phyloP scores from a whole-genome alignment of 257 asterid species.

The Striga asiatica region DNA sequence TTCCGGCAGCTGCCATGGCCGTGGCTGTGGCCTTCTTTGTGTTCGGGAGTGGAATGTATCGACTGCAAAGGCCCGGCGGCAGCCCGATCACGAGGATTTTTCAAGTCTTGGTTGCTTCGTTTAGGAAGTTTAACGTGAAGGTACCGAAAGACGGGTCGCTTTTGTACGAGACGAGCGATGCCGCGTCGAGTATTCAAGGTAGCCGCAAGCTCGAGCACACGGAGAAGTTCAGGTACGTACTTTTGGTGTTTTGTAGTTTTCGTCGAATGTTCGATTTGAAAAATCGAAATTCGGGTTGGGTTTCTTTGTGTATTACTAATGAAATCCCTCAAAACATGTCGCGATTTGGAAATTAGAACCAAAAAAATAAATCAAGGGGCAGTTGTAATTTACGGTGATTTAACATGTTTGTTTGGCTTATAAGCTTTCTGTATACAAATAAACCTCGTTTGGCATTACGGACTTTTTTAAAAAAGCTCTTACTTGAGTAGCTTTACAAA shows the following conservation, averaged over 20 bases:
- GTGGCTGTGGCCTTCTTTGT: slow-evolving; percentile 52
- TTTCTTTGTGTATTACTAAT: no score
- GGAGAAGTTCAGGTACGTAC: slow-evolving; percentile 44
- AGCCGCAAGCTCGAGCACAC: slow-evolving; percentile 80
- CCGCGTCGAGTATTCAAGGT: slow-evolving; percentile 45
- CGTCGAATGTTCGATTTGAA: not conserved
- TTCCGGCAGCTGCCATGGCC: slow-evolving; percentile 84
- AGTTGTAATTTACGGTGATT: no score
- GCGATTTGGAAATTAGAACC: no score
- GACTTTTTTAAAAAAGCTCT: no score
- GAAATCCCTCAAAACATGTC: no score
- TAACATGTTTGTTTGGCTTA: no score
- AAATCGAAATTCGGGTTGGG: no score
- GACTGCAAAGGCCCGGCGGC: slow-evolving; percentile 77
- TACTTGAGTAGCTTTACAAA: no score
- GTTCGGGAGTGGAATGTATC: slow-evolving; percentile 46
- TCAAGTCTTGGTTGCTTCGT: slow-evolving; percentile 63
- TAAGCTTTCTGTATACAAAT: no score
- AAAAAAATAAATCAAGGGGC: no score
- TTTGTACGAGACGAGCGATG: slow-evolving; percentile 51
- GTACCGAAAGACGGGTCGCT: slow-evolving; percentile 48
- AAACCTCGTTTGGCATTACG: no score
- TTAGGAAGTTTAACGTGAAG: slow-evolving; percentile 25
- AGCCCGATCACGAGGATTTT: slow-evolving; percentile 65
- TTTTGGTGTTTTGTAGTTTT: not conserved